Evolutionary conservation across 2,329 filamentous ascomycete genomes (phyloP).

Genomic region (Daldinia sp.): DNA sequence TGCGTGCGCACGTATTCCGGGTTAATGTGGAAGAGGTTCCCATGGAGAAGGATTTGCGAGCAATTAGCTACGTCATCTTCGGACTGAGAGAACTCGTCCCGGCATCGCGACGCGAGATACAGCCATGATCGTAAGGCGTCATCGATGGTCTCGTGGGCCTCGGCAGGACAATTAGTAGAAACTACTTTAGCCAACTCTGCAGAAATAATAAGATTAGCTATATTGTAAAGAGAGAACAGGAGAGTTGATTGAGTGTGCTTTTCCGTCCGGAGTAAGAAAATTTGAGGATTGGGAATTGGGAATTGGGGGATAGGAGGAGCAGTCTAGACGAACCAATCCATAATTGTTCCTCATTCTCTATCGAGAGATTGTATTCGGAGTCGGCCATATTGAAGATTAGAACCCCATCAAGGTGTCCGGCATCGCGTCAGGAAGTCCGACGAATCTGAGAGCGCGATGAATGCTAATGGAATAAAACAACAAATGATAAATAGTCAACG

Average conservation of each 20-base stretch:
- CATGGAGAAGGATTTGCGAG: constrained; percentile 81
- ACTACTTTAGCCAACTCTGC: constrained; percentile 64
- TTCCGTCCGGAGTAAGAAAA: neutral
- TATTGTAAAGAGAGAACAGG: neutral
- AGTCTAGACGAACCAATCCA: constrained; percentile 77
- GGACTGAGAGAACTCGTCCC: constrained; percentile 78
- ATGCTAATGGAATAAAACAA: constrained; percentile 28
- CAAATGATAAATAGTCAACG: constrained; percentile 20
- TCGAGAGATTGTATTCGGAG: constrained; percentile 74
- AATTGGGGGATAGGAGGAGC: constrained; percentile 13
- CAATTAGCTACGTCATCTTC: constrained; percentile 86
- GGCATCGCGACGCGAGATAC: constrained; percentile 78
- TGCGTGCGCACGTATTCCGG: constrained; percentile 90
- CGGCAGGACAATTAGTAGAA: constrained; percentile 57
- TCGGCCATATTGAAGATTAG: constrained; percentile 63
- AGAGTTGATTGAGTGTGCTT: neutral
- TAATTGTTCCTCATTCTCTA: constrained; percentile 87
- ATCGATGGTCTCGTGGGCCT: constrained; percentile 75
- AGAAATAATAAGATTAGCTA: constrained; percentile 14
- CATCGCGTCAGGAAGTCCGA: constrained; percentile 45
- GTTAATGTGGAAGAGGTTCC: constrained; percentile 78
- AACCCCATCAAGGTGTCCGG: constrained; percentile 39
- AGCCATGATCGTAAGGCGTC: constrained; percentile 88
- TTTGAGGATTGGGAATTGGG: constrained; percentile 4
- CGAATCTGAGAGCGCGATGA: constrained; percentile 12